Base-by-base conservation (phyloP, 2,329 filamentous ascomycete genomes). In the Fusarium floridanum region DNA sequence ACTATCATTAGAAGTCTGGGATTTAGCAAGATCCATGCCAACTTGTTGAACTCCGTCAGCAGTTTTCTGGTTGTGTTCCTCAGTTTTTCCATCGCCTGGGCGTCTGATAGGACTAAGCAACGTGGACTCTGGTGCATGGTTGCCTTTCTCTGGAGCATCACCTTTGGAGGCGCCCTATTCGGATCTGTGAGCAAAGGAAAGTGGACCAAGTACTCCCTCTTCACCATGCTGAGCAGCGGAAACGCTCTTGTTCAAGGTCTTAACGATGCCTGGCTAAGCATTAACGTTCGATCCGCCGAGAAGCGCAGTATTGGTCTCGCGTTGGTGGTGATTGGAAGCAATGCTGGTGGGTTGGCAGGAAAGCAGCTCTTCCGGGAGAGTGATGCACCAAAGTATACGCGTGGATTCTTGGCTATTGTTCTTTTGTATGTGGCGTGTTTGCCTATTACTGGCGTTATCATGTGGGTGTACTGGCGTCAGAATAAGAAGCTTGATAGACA, bases 211-310 rank as follows among this genome's bases (percentile, higher is more conserved):
- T 79, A 79, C 10, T 68, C 70, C 1, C 53, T 77, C 0, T 75
- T 76, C 0, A 76, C 64, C 4, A 43, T 78, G 4, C 45, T 77
- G 0, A 75, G 68, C 7, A 72, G 66, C 2, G 78, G 75, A 0
- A 80, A 80, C 39, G 77, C 75, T 0, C 24, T 75, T 0, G 57
- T 67, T 0, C 77, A 80, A n/a, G 76, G 72, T 0, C 50, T 80
- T 0, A 79, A 78, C n/a, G 74, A 75, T 6, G 75, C 78, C 0
- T 80, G 78, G 77, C 22, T 79, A 4, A 77, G 68, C 17, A 75
- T 76, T 22, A 79, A 80, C 4, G 70, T 67, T 5, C 45, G 57
- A 8, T 69, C 69, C 0, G 53, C 75, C 0, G 67, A 64, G 27
- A 71, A 66, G 12, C 70, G 74, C 2, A 77, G 75, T 6, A 64